These are phyloP conservation scores for Floccularia luteovirens DNA, from an alignment of 768 basidiomycete genomes.

Conservation along the genomic window DNA sequence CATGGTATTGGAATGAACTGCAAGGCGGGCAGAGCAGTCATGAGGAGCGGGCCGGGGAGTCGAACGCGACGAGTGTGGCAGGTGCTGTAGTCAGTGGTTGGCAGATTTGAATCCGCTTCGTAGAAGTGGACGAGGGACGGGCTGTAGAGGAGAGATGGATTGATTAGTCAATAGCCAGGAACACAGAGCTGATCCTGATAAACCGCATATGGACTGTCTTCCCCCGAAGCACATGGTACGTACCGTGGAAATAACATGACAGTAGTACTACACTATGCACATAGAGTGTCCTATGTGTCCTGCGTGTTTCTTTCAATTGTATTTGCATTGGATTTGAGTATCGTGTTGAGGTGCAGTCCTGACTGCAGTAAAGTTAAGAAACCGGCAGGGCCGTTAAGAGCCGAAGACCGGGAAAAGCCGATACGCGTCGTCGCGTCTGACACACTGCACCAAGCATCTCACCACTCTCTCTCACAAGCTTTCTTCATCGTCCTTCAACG, in stretches of 20 bases:
- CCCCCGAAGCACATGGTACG: too few relatives aligned
- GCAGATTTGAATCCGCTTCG: slow-evolving; percentile 12
- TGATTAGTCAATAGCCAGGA: too few relatives aligned
- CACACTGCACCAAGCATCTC: slow-evolving; percentile 19
- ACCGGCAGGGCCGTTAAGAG: slow-evolving; percentile 23
- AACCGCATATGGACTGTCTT: too few relatives aligned
- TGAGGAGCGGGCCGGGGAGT: neutral
- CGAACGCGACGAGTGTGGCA: neutral
- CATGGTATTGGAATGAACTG: slow-evolving; percentile 55
- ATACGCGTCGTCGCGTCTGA: slow-evolving; percentile 49
- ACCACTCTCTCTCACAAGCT: slow-evolving; percentile 21
- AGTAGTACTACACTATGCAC: too few relatives aligned
- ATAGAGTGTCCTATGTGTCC: too few relatives aligned
- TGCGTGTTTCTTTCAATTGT: too few relatives aligned
- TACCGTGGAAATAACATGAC: too few relatives aligned
- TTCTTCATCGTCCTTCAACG: slow-evolving; percentile 18
- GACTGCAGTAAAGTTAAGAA: too few relatives aligned
- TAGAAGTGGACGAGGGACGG: slow-evolving; percentile 7
- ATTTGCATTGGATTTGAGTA: too few relatives aligned
- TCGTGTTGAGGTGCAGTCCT: too few relatives aligned
- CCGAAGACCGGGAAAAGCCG: slow-evolving; percentile 40
- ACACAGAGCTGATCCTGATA: too few relatives aligned
- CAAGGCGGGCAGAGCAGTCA: slow-evolving; percentile 1
- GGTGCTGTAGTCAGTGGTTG: slow-evolving; percentile 5
- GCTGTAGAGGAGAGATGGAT: slow-evolving; percentile 10